Base-by-base conservation (phyloP, 2,329 filamentous ascomycete genomes). In the Peltaster fructicola region DNA sequence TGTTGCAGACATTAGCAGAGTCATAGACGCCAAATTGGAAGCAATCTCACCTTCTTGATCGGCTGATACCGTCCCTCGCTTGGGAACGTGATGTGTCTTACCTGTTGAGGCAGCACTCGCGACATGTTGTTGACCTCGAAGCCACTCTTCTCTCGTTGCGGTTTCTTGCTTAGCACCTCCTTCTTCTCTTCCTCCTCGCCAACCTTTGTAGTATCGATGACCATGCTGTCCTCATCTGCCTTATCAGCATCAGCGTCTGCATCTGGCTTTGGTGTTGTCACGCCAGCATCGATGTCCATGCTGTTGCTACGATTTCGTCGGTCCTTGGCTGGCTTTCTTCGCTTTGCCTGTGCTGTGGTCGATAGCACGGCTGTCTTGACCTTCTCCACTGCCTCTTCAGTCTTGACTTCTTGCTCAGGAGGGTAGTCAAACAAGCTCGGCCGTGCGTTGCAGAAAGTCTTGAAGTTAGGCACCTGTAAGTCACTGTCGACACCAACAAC, bases 81-180 rank as follows among this genome's bases (percentile, higher is more conserved):
- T 23, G 80, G 71, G 63, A 98, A 92, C 52, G 72, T 91, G 45
- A 98, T 80, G 52, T 85, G 93, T 60, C 91, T 92, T 45, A 95
- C 68, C 57, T 98, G 88, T 22, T 71, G 69, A 1, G 84, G 88
- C 23, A 98, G 68, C 17, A 98, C 82, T 41, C 88, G 70, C 27
- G 78, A 90, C 81, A 98, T 90, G 61, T 98, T 98, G 47, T 88
- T 79, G 33, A 98, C 67, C 36, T 93, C 82, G 49, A 88, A 93
- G 39, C 88, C 88, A 30, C 91, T 68, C 67, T 92, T 95, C 59
- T 98, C 88, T 60, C 88, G 90, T 54, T 93, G 82, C 1, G 62
- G 59, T 63, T 88, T 90, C 66, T 90, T 92, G 9, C 17, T 19
- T 17, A 25, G 23, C 17, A 22, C 26, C 5, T 19, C 27, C 67